Base-by-base conservation (phyloP, 148 eudicot genomes). In the Rhododendron henanense region DNA sequence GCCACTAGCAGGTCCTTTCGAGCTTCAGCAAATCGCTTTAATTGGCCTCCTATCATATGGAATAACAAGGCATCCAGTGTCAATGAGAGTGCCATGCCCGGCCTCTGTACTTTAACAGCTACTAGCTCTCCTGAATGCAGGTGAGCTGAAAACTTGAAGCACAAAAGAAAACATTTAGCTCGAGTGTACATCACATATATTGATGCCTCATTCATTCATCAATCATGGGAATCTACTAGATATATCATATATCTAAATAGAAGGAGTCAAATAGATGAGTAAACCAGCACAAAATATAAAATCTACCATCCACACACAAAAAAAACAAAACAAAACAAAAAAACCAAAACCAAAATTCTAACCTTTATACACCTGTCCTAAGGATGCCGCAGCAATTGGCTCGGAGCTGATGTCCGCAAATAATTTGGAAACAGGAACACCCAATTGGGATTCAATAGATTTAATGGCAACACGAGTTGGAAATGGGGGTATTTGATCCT, bases 281-380 rank as follows among this genome's bases (percentile, higher is more conserved):
- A 47, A 21, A 50, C 71, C 37, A 28, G 47, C 63, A 76, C 61
- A 25, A 61, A 75, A 37, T 15, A 69, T n/a, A 41, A 79, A 4
- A 79, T 31, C 63, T 45, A 21, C 23, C 44, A 84, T 82, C 71
- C 15, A 77, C 23, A 77, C 23, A 21, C 81, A 39, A 1, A 25
- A 14, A 86, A 33, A 50, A 55, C 41, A 73, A 86, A 1, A 13
- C 10, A 87, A 35, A 35, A 1, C 37, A 35, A 35, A 35, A 35
- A 35, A 35, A 2, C 35, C 35, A 41, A 41, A 41, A 41, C 44
- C 50, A 55, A 47, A 73, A 86, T 39, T 71, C 92, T 88, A 88
- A 97, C 99, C 99, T 95, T 94, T 97, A 91, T 97, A 97, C 78
- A 97, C 99, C 93, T 97, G 99, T 83, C 99, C 99, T 73, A 97